These are phyloP conservation scores for Microbotryum silenes-acaulis DNA, from an alignment of 1,284 basidiomycete genomes.

Conservation along the genomic window DNA sequence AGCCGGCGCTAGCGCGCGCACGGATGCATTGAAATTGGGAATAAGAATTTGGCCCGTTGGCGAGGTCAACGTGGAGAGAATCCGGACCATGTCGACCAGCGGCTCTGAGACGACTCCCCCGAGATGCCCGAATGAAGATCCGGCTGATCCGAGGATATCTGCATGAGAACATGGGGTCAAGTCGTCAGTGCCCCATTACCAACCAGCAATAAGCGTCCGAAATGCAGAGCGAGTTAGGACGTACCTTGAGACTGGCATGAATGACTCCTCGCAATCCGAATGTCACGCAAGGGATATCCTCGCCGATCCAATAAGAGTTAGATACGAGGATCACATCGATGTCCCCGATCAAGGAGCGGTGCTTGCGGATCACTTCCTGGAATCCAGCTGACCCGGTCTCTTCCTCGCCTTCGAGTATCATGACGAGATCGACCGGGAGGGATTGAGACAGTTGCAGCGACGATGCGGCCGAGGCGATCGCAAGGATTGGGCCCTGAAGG, in stretches of 20 bases:
- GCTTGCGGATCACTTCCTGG: constrained; percentile 58
- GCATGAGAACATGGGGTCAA: neutral
- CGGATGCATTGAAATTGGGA: constrained; percentile 67
- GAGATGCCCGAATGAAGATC: constrained; percentile 88
- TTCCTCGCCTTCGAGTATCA: constrained; percentile 93
- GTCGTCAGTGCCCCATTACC: constrained; percentile 54
- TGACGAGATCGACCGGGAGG: constrained; percentile 77
- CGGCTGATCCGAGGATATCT: constrained; percentile 45
- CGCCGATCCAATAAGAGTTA: constrained; percentile 96
- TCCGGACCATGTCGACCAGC: constrained; percentile 54
- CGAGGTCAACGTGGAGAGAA: constrained; percentile 65
- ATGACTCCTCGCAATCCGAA: constrained; percentile 87
- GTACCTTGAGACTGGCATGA: constrained; percentile 58
- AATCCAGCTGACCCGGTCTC: constrained; percentile 87
- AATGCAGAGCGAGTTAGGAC: constrained; percentile 15
- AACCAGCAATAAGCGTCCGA: constrained; percentile 13
- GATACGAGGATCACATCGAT: constrained; percentile 76
- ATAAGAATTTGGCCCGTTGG: constrained; percentile 54
- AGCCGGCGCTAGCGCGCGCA: constrained; percentile 33
- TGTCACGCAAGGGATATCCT: constrained; percentile 88
- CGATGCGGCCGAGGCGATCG: constrained; percentile 80
- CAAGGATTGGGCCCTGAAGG: constrained; percentile 88
- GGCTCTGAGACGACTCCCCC: constrained; percentile 55
- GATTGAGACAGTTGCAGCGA: constrained; percentile 63
- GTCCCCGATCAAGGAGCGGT: constrained; percentile 71